A percentile compares a stretch with the other conserved stretches of the same genome.
These are phyloP conservation scores for Protomyces arabidopsidicola DNA, from an alignment of 1,139 yeast species.

Conservation along the genomic window DNA sequence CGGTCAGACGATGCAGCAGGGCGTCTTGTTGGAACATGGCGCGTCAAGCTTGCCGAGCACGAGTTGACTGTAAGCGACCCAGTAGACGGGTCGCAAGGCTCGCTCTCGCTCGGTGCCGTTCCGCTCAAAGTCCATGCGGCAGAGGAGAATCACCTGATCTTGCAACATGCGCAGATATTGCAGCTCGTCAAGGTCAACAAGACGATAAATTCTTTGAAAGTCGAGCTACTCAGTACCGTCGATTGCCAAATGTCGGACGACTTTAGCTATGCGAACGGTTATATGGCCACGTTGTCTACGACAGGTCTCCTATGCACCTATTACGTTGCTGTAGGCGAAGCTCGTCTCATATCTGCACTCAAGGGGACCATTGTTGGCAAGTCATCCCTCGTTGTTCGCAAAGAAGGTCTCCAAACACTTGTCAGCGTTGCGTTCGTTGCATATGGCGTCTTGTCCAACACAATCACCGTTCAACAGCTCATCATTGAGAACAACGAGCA, in stretches of 20 bases:
- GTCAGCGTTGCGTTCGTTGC: background rate
- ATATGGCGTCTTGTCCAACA: background rate
- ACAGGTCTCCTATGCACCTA: background rate
- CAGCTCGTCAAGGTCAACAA: background rate
- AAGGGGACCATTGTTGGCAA: background rate
- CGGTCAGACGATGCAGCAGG: background rate
- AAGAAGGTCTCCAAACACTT: background rate
- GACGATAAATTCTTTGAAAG: background rate
- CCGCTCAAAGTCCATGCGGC: background rate
- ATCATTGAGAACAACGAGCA: background rate
- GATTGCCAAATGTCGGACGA: background rate
- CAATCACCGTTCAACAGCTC: background rate
- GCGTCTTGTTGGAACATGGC: background rate
- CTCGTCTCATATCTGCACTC: background rate
- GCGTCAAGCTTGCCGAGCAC: background rate
- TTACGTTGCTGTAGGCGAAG: background rate
- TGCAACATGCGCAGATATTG: background rate
- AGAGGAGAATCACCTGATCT: background rate
- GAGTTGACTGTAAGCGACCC: background rate
- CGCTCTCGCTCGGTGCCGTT: background rate
- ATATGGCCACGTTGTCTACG: background rate
- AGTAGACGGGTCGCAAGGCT: background rate
- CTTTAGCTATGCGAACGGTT: background rate
- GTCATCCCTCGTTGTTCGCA: background rate
- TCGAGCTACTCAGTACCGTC: background rate